Conservation (phyloP, 2,329 filamentous ascomycete species). For the Aspergillus hiratsukae region DNA sequence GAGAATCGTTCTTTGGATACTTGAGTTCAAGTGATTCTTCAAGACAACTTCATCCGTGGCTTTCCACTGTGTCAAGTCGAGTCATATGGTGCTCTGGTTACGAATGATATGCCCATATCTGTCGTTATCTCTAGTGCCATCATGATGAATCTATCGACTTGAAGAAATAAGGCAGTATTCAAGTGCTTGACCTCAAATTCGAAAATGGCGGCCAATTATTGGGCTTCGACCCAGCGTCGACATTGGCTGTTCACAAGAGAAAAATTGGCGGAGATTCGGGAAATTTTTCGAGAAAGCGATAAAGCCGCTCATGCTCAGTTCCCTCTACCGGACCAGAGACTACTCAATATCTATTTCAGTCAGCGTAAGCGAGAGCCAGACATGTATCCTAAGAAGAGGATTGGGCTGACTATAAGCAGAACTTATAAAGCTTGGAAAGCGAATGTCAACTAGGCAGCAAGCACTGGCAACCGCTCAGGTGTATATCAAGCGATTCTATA, state of each 20-base stretch:
- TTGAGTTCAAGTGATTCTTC: background rate
- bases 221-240: conserved; percentile 86
- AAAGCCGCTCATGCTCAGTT: conserved; percentile 70
- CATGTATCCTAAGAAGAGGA: background rate
- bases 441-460: conserved; percentile 82
- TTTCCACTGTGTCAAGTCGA: background rate
- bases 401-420: conserved; percentile 47
- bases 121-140: background rate
- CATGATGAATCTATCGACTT: conserved; percentile 8
- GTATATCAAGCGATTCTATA: conserved; percentile 92
- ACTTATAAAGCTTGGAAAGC: conserved; percentile 75
- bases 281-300: conserved; percentile 73
- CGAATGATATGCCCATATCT: background rate
- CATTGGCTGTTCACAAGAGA: conserved; percentile 88
- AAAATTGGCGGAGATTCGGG: conserved; percentile 69
- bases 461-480: conserved; percentile 90
- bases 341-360: conserved; percentile 88
- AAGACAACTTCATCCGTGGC: background rate
- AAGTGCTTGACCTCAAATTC: conserved; percentile 1
- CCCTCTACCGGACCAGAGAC: conserved; percentile 73
- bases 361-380: conserved; percentile 59
- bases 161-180: background rate
- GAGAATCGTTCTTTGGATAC: background rate
- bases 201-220: conserved; percentile 89
- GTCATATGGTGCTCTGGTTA: background rate